A percentile compares a stretch with the other conserved stretches of the same genome.
phyloP scores from a whole-genome alignment of 2,329 filamentous ascomycete genomes.

The Fonsecaea erecta region DNA sequence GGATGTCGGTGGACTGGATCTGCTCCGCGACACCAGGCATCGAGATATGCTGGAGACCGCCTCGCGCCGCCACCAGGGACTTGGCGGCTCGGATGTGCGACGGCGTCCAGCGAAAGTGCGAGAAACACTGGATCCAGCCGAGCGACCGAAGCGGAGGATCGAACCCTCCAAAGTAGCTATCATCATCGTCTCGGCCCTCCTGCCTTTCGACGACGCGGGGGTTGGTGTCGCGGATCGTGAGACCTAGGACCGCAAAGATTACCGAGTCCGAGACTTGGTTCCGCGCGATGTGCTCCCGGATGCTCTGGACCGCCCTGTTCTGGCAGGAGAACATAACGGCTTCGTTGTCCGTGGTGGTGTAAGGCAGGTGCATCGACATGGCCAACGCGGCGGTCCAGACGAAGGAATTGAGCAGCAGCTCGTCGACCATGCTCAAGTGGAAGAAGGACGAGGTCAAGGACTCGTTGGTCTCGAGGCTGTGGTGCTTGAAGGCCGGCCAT shows the following conservation, averaged over 20 bases:
- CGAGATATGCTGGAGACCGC: constrained; percentile 7
- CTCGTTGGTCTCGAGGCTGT: constrained; percentile 21
- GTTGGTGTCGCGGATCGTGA: constrained; percentile 21
- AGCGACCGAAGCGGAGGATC: constrained; percentile 21
- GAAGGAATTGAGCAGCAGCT: constrained; percentile 20
- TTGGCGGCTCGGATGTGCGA: constrained; percentile 13
- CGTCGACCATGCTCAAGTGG: constrained; percentile 23
- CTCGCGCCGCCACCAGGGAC: constrained; percentile 16
- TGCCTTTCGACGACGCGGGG: constrained; percentile 2
- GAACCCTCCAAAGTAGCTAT: constrained; percentile 17
- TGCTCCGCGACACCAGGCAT: constrained; percentile 23
- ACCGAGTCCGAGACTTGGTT: constrained; percentile 16
- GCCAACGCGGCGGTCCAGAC: constrained; percentile 24
- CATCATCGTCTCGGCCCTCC: constrained; percentile 5
- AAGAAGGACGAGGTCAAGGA: constrained; percentile 20
- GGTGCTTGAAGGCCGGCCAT: constrained; percentile 20
- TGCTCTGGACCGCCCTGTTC: constrained; percentile 6
- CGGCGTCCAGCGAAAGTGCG: constrained; percentile 18
- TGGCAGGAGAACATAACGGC: constrained; percentile 24
- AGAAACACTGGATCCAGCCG: constrained; percentile 20
- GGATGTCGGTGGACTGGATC: constrained; percentile 24
- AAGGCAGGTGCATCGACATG: constrained; percentile 21
- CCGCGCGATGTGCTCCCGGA: constrained; percentile 17
- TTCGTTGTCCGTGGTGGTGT: constrained; percentile 6
- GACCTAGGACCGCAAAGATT: constrained; percentile 19